A percentile compares a stretch with the other conserved stretches of the same genome.
These are phyloP conservation scores for Podaxis sp. DNA, from an alignment of 768 basidiomycete species.

Conservation along the genomic window DNA sequence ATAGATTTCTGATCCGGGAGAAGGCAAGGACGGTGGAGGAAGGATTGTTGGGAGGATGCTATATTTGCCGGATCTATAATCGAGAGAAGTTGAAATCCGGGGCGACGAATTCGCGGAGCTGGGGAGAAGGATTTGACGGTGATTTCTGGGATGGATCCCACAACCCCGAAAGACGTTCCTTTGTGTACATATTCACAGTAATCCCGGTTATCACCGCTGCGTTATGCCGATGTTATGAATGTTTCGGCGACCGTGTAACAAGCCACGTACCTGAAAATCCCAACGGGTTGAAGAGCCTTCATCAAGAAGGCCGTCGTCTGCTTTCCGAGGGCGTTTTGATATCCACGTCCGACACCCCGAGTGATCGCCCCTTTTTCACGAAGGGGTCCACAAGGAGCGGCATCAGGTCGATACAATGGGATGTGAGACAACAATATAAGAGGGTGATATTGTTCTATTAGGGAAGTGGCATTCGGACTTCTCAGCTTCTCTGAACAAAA, in stretches of 20 bases:
- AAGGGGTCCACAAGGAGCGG: conserved; percentile 72
- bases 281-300: conserved; percentile 58
- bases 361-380: conserved; percentile 73
- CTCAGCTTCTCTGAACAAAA: not conserved
- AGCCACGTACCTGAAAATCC: conserved; percentile 64
- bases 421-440: conserved; percentile 83
- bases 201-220: conserved; percentile 88
- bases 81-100: conserved; percentile 87
- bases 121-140: conserved; percentile 89
- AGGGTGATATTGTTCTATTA: conserved; percentile 37
- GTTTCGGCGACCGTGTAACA: not conserved
- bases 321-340: conserved; percentile 81
- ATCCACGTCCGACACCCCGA: conserved; percentile 77
- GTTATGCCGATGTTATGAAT: not conserved
- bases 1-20: conserved; percentile 73
- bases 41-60: conserved; percentile 38
- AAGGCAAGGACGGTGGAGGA: conserved; percentile 69
- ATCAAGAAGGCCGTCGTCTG: conserved; percentile 76
- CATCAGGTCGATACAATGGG: conserved; percentile 75
- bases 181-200: conserved; percentile 68
- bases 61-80: conserved; percentile 39
- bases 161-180: conserved; percentile 20
- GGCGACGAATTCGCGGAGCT: conserved; percentile 65
- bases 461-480: conserved; percentile 10
- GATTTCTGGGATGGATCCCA: conserved; percentile 60